Conservation (phyloP, 495 filamentous ascomycete genomes). For the Terfezia boudieri region DNA sequence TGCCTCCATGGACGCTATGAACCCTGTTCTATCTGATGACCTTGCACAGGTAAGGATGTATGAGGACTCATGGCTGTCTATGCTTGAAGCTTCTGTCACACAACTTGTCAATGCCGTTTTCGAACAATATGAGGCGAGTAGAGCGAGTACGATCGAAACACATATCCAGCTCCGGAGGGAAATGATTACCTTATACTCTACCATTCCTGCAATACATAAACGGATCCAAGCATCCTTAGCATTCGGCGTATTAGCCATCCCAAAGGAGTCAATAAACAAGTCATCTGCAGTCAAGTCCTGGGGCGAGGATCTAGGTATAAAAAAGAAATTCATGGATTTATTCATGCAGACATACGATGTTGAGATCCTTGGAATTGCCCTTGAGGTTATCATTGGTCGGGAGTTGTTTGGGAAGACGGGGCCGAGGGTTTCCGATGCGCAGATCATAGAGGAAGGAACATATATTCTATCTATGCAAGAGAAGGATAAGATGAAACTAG, state of each 20-base stretch:
- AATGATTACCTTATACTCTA: constrained; percentile 33
- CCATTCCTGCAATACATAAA: constrained; percentile 22
- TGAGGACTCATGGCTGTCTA: constrained; percentile 41
- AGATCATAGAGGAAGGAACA: not conserved
- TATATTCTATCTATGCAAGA: constrained; percentile 2
- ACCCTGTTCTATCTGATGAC: constrained; percentile 33
- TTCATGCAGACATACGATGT: constrained; percentile 38
- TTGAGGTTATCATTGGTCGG: constrained; percentile 40
- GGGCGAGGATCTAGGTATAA: constrained; percentile 36
- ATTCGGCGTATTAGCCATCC: constrained; percentile 36
- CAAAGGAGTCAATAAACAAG: constrained; percentile 28
- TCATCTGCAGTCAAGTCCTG: constrained; percentile 22
- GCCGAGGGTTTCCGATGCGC: not conserved
- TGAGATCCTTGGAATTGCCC: constrained; percentile 26
- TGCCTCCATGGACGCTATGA: constrained; percentile 20
- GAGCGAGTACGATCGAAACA: constrained; percentile 7
- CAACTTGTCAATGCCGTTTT: constrained; percentile 36
- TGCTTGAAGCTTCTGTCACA: constrained; percentile 39
- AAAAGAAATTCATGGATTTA: constrained; percentile 32
- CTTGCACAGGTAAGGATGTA: constrained; percentile 35
- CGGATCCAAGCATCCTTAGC: constrained; percentile 40
- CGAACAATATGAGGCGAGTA: constrained; percentile 8
- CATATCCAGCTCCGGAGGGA: constrained; percentile 22
- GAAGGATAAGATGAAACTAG: constrained; percentile 22
- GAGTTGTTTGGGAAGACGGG: constrained; percentile 17